Percentiles rank a stretch among this genome's conserved stretches.
Evolutionary conservation across 140 eudicot genomes (phyloP).

Genomic region (Anethum foeniculum): DNA sequence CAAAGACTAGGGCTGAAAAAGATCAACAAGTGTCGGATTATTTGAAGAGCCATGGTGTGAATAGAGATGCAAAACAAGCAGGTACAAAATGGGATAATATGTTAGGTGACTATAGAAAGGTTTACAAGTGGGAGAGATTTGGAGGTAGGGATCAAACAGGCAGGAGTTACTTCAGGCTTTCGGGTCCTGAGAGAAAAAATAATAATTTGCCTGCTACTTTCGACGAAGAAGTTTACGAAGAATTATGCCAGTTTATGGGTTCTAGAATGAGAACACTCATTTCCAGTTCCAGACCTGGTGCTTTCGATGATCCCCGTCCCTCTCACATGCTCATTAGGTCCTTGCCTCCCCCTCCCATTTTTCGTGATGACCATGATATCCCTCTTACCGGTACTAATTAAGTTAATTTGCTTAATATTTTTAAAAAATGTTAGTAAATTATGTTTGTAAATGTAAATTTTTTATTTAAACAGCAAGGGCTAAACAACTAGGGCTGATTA

Average conservation of each 20-base stretch:
- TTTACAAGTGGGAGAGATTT: conserved; percentile 69
- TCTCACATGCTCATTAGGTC: conserved; percentile 22
- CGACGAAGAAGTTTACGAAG: conserved; percentile 77
- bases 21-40: conserved; percentile 65
- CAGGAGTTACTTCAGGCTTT: conserved; percentile 65
- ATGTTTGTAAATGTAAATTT: neutral
- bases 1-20: conserved; percentile 65
- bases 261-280: conserved; percentile 49
- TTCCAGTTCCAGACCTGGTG: conserved; percentile 8
- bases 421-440: neutral
- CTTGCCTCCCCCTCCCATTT: conserved; percentile 39
- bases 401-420: neutral
- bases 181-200: conserved; percentile 57
- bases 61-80: conserved; percentile 73
- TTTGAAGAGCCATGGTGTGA: conserved; percentile 53
- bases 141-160: conserved; percentile 67
- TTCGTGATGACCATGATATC: conserved; percentile 32
- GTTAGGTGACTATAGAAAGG: conserved; percentile 80
- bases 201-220: conserved; percentile 72
- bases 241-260: conserved; percentile 67
- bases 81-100: conserved; percentile 88
- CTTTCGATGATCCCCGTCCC: conserved; percentile 30
- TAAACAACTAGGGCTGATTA: conserved; percentile 32
- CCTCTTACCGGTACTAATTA: conserved; percentile 33
- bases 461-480: conserved; percentile 26